Conservation (phyloP, 1,139 yeast species). For the Suhomyces guaymorum region DNA sequence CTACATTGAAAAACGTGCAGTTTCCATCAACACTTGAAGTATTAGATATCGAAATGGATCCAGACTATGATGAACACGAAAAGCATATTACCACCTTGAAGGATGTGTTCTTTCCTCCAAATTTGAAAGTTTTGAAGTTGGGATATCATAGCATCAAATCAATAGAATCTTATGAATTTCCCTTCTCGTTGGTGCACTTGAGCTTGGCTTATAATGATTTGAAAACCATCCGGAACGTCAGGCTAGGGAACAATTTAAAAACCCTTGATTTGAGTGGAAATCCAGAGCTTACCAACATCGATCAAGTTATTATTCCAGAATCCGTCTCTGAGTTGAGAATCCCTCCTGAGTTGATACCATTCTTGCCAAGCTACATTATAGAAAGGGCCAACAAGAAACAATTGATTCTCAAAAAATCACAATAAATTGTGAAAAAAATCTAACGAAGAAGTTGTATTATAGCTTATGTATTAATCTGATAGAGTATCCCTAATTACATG, state of each 20-base stretch:
- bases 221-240: slow-evolving; percentile 38
- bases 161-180: slow-evolving; percentile 45
- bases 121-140: slow-evolving; percentile 36
- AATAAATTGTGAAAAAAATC: neutral
- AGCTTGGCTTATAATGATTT: slow-evolving; percentile 45
- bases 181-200: slow-evolving; percentile 32
- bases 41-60: slow-evolving; percentile 47
- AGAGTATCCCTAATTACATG: too few species aligned
- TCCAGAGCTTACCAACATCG: slow-evolving; percentile 41
- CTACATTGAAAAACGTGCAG: slow-evolving; percentile 46
- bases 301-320: slow-evolving; percentile 41
- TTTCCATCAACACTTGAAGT: slow-evolving; percentile 43
- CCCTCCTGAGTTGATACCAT: slow-evolving; percentile 37
- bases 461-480: too few species aligned
- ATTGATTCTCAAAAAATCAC: slow-evolving; percentile 30
- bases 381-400: slow-evolving; percentile 45
- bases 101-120: slow-evolving; percentile 44
- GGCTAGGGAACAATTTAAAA: slow-evolving; percentile 37
- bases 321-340: slow-evolving; percentile 38
- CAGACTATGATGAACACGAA: slow-evolving; percentile 43
- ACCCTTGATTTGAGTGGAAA: slow-evolving; percentile 46
- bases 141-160: slow-evolving; percentile 45
- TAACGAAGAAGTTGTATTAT: too few species aligned
- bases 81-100: slow-evolving; percentile 45
- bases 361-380: slow-evolving; percentile 41